Evolutionary conservation across 306 rosid species (phyloP).

Genomic region (cucumber (Cucumis sativus)): Cucumber_9930_V3 NC_026655.2:15593501-15594000

Average conservation of each 20-base stretch:
- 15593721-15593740: slow-evolving; percentile 94
- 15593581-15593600: neutral
- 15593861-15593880: slow-evolving; percentile 95
- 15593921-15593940: slow-evolving; percentile 85
- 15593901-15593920: slow-evolving; percentile 96
- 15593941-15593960: slow-evolving; percentile 80
- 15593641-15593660: slow-evolving; percentile 67
- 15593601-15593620: slow-evolving; percentile 40
- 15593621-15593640: slow-evolving; percentile 38
- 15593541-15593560: neutral
- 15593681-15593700: slow-evolving; percentile 75
- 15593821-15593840: slow-evolving; percentile 72
- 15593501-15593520: no score
- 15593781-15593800: slow-evolving; percentile 66
- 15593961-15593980: slow-evolving; percentile 83
- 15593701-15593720: slow-evolving; percentile 89
- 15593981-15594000: slow-evolving; percentile 93
- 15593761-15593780: slow-evolving; percentile 95
- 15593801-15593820: slow-evolving; percentile 95
- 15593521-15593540: no score
- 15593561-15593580: neutral
- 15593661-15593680: slow-evolving; percentile 83
- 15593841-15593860: slow-evolving; percentile 74
- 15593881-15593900: slow-evolving; percentile 87
- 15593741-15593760: slow-evolving; percentile 85